Base-by-base conservation (phyloP, 2,329 filamentous ascomycete genomes). In the Fusarium sp. region DNA sequence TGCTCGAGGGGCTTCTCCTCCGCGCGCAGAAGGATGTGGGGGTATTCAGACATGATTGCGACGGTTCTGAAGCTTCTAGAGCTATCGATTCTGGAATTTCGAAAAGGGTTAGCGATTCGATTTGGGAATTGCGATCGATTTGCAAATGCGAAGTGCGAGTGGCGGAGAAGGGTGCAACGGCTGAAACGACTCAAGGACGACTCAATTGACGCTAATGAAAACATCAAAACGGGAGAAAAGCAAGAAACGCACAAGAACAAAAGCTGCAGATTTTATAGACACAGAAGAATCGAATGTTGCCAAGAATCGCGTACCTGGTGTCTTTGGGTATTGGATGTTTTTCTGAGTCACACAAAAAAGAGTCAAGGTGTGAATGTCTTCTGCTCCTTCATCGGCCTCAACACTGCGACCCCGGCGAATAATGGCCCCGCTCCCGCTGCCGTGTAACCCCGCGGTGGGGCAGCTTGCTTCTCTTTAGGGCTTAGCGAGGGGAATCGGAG, bases 1-100 rank as follows among this genome's bases (percentile, higher is more conserved):
- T 73, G 71, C 65, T 73, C 71, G 65, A 88, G 82, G 60, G 84
- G 84, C 84, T 88, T 89, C 73, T 85, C 85, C 79, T 89, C 87
- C 64, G 87, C 84, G 65, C 87, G 85, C 62, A 89, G 81, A 76
- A 86, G 88, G 71, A 88, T 76, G 49, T 75, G 51, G 38, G 71
- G 68, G 49, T 76, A 76, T 33, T 51, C 46, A 52, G 76, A 76
- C 76, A 78, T 78, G 55, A 11, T 69, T 56, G 55, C 45, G 56
- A 49, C 21, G 31, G 46, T 49, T 61, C 42, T 52, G 11, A 46
- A 47, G 43, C 57, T 66, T 67, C 19, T 15, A 7, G 17, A 14
- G 36, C 31, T 64, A 21, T 67, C 45, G 28, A 47, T 57, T 45
- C 52, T 55, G 47, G 19, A 31, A 17, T 40, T 64, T 62, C 15